Evolutionary conservation across 2,329 filamentous ascomycete genomes (phyloP).

Genomic region (Chrysosporium keratinophilum): DNA sequence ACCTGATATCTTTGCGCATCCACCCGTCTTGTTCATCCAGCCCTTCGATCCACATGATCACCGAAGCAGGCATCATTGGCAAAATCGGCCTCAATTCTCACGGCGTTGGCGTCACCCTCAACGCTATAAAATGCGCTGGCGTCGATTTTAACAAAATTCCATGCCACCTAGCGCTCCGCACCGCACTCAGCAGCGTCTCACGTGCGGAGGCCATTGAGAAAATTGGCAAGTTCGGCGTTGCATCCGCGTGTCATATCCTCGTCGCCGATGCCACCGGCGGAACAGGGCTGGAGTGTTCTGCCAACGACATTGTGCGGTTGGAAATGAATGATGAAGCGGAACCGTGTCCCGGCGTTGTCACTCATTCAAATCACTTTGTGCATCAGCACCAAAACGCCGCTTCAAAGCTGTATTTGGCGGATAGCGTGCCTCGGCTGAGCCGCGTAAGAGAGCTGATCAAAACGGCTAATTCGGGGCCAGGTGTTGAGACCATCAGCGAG

Average conservation of each 20-base stretch:
- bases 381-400: conserved; percentile 16
- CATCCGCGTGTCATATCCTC: conserved; percentile 45
- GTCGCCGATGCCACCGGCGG: conserved; percentile 35
- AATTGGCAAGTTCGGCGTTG: conserved; percentile 41
- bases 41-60: conserved; percentile 45
- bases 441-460: conserved; percentile 23
- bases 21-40: conserved; percentile 25
- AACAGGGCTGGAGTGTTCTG: conserved; percentile 43
- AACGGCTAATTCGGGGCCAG: conserved; percentile 16
- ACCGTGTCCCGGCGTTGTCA: conserved; percentile 13
- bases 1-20: conserved; percentile 42
- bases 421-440: conserved; percentile 20
- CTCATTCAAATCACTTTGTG: conserved; percentile 28
- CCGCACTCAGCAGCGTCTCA: conserved; percentile 41
- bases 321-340: conserved; percentile 14
- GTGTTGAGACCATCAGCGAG: conserved; percentile 17
- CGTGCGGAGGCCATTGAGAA: conserved; percentile 37
- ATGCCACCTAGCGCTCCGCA: conserved; percentile 46
- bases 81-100: conserved; percentile 49
- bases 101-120: conserved; percentile 47
- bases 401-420: conserved; percentile 18
- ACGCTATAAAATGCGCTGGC: conserved; percentile 45
- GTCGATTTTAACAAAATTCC: conserved; percentile 41
- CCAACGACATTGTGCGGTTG: conserved; percentile 17
- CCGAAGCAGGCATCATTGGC: conserved; percentile 48